phyloP scores from a whole-genome alignment of 1,284 basidiomycete genomes.

The Malassezia equina region DNA sequence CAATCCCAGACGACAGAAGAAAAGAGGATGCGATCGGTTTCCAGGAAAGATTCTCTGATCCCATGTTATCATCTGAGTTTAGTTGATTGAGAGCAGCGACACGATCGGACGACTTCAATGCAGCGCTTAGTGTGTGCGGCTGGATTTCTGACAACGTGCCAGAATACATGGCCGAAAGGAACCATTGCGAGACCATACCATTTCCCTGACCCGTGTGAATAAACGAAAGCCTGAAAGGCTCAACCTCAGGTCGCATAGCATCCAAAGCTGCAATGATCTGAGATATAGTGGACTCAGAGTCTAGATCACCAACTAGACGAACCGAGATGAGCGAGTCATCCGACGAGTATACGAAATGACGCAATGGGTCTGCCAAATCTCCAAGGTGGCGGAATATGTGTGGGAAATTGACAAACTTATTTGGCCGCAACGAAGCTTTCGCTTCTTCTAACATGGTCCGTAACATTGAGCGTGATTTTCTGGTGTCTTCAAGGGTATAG shows the following conservation, averaged over 20 bases:
- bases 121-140: not conserved
- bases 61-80: not conserved
- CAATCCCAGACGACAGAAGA: not conserved
- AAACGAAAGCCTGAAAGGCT: slow-evolving; percentile 19
- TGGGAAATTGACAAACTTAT: slow-evolving; percentile 1
- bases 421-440: slow-evolving; percentile 6
- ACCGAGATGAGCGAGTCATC: slow-evolving; percentile 1
- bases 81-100: not conserved
- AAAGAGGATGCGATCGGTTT: not conserved
- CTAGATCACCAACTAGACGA: slow-evolving; percentile 65
- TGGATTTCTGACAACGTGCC: not conserved
- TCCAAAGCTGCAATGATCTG: slow-evolving; percentile 59
- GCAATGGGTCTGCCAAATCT: not conserved
- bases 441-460: slow-evolving; percentile 55
- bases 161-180: not conserved
- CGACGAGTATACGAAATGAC: not conserved
- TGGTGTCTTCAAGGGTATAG: slow-evolving; percentile 72
- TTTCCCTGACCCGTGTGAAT: not conserved
- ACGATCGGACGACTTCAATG: not conserved
- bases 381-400: not conserved
- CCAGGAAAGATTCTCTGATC: not conserved
- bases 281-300: slow-evolving; percentile 56
- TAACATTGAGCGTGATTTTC: slow-evolving; percentile 61
- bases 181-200: not conserved
- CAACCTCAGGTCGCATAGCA: slow-evolving; percentile 47